Conservation (phyloP, 2,329 filamentous ascomycete species). For the Sporothrix humicola region DNA sequence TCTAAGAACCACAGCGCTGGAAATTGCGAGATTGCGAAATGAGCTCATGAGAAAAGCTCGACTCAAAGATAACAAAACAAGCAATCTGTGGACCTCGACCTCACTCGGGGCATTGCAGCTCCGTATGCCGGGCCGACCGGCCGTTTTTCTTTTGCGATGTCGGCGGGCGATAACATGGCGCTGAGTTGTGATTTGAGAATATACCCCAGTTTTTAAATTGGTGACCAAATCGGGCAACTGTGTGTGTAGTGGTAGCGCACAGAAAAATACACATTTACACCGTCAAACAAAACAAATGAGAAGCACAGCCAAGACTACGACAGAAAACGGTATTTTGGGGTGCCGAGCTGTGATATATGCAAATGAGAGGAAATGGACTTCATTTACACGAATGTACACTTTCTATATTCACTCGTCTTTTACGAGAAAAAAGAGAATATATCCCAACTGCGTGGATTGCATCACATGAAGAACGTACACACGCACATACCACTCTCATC, state of each 20-base stretch:
- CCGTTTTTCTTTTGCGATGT: slow-evolving; percentile 24
- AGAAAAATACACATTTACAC: background rate
- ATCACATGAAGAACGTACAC: background rate
- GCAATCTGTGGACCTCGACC: background rate
- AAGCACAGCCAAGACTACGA: background rate
- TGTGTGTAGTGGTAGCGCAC: background rate
- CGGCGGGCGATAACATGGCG: slow-evolving; percentile 2
- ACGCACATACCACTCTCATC: background rate
- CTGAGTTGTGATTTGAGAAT: background rate
- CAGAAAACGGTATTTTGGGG: no score
- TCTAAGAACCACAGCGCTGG: background rate
- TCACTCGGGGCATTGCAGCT: slow-evolving; percentile 14
- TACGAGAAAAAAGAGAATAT: no score
- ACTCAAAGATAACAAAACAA: background rate
- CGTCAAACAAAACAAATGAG: background rate
- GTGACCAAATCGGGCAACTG: slow-evolving; percentile 21
- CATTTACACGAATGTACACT: background rate
- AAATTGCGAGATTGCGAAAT: background rate
- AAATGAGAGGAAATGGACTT: background rate
- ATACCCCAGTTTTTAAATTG: background rate
- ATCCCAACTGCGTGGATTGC: background rate
- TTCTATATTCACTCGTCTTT: no score
- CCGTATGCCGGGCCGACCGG: slow-evolving; percentile 25
- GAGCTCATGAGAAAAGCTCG: background rate
- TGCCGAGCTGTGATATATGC: background rate